Conservation (phyloP, 2,329 filamentous ascomycete species). For the Hirsutella thompsonii region DNA sequence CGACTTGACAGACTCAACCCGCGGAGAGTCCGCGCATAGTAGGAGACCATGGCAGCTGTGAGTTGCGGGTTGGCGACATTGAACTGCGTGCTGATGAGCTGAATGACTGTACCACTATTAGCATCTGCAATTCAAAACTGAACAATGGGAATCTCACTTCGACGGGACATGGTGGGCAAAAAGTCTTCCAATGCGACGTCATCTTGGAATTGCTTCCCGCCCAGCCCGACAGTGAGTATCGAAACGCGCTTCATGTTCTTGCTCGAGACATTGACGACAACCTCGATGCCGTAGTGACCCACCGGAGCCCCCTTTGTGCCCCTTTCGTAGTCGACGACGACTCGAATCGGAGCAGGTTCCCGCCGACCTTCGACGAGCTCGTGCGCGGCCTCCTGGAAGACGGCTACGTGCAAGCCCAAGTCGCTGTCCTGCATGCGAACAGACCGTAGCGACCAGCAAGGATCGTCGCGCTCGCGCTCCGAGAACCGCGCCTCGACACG, state of each 20-base stretch:
- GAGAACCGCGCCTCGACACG: constrained; percentile 75
- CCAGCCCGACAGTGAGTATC: constrained; percentile 46
- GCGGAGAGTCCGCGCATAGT: constrained; percentile 65
- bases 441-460: constrained; percentile 68
- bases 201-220: constrained; percentile 61
- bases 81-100: constrained; percentile 59
- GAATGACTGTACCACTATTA: constrained; percentile 45
- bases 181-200: constrained; percentile 62
- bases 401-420: constrained; percentile 48
- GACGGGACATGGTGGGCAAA: constrained; percentile 58
- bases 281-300: constrained; percentile 57
- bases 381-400: constrained; percentile 58
- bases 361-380: constrained; percentile 50
- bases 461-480: constrained; percentile 69
- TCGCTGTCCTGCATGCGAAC: constrained; percentile 48
- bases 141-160: constrained; percentile 38
- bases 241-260: constrained; percentile 37
- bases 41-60: constrained; percentile 57
- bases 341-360: constrained; percentile 55
- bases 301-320: constrained; percentile 54
- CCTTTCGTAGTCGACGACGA: constrained; percentile 60
- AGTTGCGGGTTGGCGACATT: constrained; percentile 51
- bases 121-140: constrained; percentile 7
- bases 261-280: constrained; percentile 50
- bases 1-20: constrained; percentile 52